Evolutionary conservation across 441 rosid species (phyloP).

Genomic region (Erysimum pusillum): DNA sequence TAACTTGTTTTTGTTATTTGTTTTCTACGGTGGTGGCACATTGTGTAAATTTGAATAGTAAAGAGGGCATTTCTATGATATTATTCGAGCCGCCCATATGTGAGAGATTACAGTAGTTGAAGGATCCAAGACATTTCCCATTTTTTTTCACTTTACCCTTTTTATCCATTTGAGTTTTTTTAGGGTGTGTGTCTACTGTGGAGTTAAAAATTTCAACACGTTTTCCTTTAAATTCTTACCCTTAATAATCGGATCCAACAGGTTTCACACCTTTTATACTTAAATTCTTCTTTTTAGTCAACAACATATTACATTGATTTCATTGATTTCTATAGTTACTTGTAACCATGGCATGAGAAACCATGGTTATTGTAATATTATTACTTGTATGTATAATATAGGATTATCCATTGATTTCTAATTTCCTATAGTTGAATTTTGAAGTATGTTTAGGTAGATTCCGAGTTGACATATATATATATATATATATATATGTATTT

Average conservation of each 20-base stretch:
- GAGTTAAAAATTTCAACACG: neutral
- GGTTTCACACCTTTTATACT: conserved; percentile 15
- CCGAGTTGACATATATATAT: neutral
- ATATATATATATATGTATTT: no score
- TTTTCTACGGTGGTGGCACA: conserved; percentile 54
- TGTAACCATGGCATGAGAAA: neutral
- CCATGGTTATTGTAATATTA: neutral
- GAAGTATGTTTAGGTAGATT: neutral
- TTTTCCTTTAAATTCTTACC: conserved; percentile 1
- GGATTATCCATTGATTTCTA: neutral
- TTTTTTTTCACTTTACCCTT: neutral
- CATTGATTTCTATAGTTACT: no score
- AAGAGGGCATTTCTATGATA: conserved; percentile 34
- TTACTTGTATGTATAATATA: neutral
- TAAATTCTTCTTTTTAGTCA: neutral
- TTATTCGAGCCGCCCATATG: conserved; percentile 54
- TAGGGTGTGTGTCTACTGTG: no score
- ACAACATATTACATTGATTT: neutral
- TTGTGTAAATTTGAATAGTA: conserved; percentile 55
- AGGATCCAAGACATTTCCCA: conserved; percentile 70
- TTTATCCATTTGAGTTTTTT: conserved; percentile 12
- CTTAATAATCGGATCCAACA: conserved; percentile 23
- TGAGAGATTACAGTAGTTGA: conserved; percentile 45
- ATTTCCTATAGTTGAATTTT: neutral
- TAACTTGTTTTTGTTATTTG: conserved; percentile 41